Evolutionary conservation across 1,284 basidiomycete genomes (phyloP), one percentile per base, ranked within the genome.

Genomic region (Sanghuangporus sanghuang): DNA sequence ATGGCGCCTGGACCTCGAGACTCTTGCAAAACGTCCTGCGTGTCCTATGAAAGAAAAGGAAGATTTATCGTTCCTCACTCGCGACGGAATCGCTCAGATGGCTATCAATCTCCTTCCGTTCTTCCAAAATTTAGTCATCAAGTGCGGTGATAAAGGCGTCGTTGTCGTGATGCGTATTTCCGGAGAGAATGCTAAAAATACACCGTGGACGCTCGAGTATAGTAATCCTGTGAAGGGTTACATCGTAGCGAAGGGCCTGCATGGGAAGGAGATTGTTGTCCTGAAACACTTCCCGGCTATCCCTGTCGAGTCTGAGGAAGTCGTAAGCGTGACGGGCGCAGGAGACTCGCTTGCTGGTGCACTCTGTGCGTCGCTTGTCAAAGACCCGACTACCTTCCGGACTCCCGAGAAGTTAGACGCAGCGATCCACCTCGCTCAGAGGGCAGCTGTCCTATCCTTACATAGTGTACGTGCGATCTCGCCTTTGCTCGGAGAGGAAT

Each of bases 261-360:
- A 74, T 3, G 79, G 78, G 32, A 74, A 75, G 48, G 76, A 78
- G 52, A 74, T 79, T 21, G 72, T 91, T 14, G 81, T 92, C 4
- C 59, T 95, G 38, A 84, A 85, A 46, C 89, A 94, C 71, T 93
- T 88, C 69, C 83, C 89, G 2, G 79, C 92, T 11, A 72, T 84
- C 5, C 67, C 68, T 0, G 72, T 88, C 7, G 69, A 76, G 2
- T 71, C 73, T 11, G 71, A 74, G n/a, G 72, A 76, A 46, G 72
- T 87, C 8, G 75, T 87, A 7, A 95, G 89, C 69, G 92, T 93
- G 9, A 97, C 95, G 0, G 95, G 95, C 2, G 95, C 93, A 1
- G 95, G 95, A 0, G 95, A 98, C 74, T 88, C 92, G 2, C 83
- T 96, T 21, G 93, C 92, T 3, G 94, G 93, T 7, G 83, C 87